Conservation (phyloP, 106 monocot genomes). For the Triglochin maritima region DNA sequence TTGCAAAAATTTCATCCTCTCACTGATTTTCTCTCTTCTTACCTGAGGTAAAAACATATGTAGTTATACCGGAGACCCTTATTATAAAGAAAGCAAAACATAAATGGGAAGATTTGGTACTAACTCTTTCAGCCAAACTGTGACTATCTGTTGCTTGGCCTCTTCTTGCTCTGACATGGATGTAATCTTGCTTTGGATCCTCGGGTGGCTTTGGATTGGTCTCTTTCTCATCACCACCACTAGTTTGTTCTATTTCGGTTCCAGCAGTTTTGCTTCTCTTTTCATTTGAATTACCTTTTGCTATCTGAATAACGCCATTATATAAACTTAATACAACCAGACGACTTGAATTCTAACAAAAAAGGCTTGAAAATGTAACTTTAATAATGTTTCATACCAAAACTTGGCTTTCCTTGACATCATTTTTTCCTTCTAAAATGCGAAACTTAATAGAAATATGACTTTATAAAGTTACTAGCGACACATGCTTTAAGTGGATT, state of each 20-base stretch:
- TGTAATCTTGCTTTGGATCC: conserved; percentile 51
- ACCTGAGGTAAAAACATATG: conserved; percentile 21
- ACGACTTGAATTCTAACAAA: no score
- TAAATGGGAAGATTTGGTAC: not conserved
- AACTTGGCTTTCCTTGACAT: no score
- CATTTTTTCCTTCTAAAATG: no score
- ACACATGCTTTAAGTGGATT: no score
- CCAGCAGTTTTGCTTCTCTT: conserved; percentile 35
- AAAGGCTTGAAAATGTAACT: no score
- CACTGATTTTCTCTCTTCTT: conserved; percentile 71
- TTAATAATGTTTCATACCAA: no score
- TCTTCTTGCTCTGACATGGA: conserved; percentile 75
- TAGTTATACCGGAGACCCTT: no score
- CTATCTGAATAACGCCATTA: no score
- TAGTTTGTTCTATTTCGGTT: conserved; percentile 11
- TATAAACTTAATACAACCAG: no score
- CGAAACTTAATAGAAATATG: no score
- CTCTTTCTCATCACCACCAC: conserved; percentile 17
- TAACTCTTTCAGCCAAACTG: conserved; percentile 83
- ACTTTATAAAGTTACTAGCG: no score
- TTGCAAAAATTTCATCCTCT: conserved; percentile 74
- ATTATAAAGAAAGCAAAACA: not conserved
- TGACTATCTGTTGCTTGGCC: conserved; percentile 91
- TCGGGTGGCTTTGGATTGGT: conserved; percentile 33
- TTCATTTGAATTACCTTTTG: conserved; percentile 6